phyloP scores from a whole-genome alignment of 1,139 yeast species.

The Nematodospora anomalae region DNA sequence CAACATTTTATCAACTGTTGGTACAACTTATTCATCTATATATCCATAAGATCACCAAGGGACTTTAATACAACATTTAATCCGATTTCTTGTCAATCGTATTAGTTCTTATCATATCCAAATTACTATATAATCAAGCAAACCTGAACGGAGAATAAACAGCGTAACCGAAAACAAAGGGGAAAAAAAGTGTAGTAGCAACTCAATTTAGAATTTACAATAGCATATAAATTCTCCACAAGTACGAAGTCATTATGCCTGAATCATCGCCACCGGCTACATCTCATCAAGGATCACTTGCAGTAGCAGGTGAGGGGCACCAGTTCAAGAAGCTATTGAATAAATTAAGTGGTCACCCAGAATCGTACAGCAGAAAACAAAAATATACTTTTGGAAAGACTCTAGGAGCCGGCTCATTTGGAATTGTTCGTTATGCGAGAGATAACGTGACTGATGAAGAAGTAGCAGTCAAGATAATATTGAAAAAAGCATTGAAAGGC shows the following conservation, averaged over 20 bases:
- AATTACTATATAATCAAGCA: too few relatives aligned
- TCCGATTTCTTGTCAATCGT: too few relatives aligned
- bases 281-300: background rate
- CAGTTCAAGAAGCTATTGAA: constrained; percentile 39
- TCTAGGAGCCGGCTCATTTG: constrained; percentile 90
- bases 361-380: constrained; percentile 61
- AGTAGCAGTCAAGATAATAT: constrained; percentile 83
- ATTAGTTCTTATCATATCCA: too few relatives aligned
- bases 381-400: constrained; percentile 74
- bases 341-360: constrained; percentile 73
- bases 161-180: too few relatives aligned
- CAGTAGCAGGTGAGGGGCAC: constrained; percentile 12
- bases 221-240: too few relatives aligned
- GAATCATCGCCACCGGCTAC: background rate
- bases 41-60: too few relatives aligned
- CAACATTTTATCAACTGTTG: too few relatives aligned
- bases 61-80: too few relatives aligned
- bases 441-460: constrained; percentile 59
- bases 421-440: constrained; percentile 80
- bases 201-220: too few relatives aligned
- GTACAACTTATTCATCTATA: too few relatives aligned
- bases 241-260: background rate
- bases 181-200: too few relatives aligned
- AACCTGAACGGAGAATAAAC: too few relatives aligned
- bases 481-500: constrained; percentile 79